Conservation (phyloP, 176 grass and related monocot species). For the Eragrostis nindensis region DNA sequence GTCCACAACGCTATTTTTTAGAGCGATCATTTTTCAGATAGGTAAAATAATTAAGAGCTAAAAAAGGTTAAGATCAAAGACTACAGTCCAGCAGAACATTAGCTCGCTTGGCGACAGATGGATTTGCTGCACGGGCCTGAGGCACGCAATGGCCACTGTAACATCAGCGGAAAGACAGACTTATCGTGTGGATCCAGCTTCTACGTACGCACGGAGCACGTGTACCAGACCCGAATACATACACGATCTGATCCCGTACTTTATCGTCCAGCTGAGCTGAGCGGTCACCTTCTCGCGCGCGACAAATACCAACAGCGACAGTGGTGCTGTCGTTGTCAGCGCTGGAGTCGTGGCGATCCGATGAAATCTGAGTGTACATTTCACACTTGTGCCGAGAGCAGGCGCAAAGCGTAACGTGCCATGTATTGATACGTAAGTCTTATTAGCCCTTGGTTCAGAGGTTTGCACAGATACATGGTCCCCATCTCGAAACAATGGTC, state of each 20-base stretch:
- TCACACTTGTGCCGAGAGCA: background rate
- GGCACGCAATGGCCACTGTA: background rate
- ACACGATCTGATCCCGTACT: background rate
- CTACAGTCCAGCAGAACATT: background rate
- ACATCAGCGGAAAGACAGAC: background rate
- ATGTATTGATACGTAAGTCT: no score
- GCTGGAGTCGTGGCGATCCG: background rate
- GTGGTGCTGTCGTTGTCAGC: background rate
- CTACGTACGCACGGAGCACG: background rate
- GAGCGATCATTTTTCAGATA: background rate
- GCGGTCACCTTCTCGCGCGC: background rate
- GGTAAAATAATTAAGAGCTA: background rate
- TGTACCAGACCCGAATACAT: background rate
- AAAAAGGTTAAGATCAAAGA: background rate
- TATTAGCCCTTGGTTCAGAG: background rate
- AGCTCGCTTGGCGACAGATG: background rate
- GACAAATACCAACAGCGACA: background rate
- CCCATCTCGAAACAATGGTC: background rate
- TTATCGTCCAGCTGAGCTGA: background rate
- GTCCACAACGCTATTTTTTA: background rate
- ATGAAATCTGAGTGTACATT: background rate
- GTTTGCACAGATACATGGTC: background rate
- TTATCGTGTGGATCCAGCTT: constrained; percentile 21
- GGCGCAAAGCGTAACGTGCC: background rate
- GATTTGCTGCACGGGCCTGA: background rate